Base-by-base conservation (phyloP, 768 basidiomycete genomes). In the Naganishia vaughanmartiniae region DNA sequence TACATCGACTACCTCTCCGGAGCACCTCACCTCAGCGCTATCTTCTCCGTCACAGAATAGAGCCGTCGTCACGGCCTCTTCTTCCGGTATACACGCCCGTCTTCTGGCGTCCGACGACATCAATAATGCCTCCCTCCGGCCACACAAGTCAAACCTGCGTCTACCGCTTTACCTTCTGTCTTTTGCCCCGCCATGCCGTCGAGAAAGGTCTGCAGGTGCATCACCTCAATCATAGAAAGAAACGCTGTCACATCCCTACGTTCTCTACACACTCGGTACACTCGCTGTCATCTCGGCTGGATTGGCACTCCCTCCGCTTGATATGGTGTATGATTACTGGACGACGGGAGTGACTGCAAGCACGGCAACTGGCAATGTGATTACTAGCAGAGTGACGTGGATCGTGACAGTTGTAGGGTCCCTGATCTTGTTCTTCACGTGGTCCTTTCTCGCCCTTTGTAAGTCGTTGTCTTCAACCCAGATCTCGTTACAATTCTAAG, bases 401-500 rank as follows among this genome's bases (percentile, higher is more conserved):
- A 72, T 78, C 36, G 75, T 76, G 73, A 75, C 73, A 1, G 54
- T 75, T 5, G 69, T 78, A 10, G 76, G 74, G 0, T 63, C 74
- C 11, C 70, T 69, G 7, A 73, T 72, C n/a, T 55, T 73, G 6
- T 31, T 73, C 21, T 45, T 60, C 12, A 72, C 72, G 24, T 63
- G 66, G 26, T 34, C 55, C 4, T 75, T 78, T 56, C 26, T 71
- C 3, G 19, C 33, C 30, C 74, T 74, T 63, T 78, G 77, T 75
- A 56, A 76, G 75, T 76, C n/a, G 7, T 51, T 42, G 9, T 15
- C 15, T 42, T 42, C 72, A 78, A 81, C 60, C 80, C 77, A 30
- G 81, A 82, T 71, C 79, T 79, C 30, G 90, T 93, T 83, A 81
- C 95, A 51, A 88, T 97, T 6, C 93, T 81, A 80, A 2, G 87